A percentile compares a stretch with the other conserved stretches of the same genome.
Evolutionary conservation across 1,284 basidiomycete species (phyloP).

Genomic region (Ganoderma boninense): DNA sequence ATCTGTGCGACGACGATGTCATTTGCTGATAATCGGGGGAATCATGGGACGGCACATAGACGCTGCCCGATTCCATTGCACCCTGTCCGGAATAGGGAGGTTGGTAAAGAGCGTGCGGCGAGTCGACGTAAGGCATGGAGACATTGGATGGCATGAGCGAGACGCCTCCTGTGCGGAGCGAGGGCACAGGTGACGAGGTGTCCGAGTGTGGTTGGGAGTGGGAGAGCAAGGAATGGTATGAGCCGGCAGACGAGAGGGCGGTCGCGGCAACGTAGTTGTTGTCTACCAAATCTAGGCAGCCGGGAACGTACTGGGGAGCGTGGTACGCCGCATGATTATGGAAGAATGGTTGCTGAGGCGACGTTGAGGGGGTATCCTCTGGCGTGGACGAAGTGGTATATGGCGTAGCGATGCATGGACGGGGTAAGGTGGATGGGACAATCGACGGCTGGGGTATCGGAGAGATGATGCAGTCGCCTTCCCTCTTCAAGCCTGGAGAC

Average conservation of each 20-base stretch:
- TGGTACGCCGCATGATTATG: slow-evolving; percentile 19
- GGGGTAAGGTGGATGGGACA: slow-evolving; percentile 15
- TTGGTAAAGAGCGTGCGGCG: slow-evolving; percentile 21
- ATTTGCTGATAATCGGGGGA: slow-evolving; percentile 30
- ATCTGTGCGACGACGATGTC: slow-evolving; percentile 18
- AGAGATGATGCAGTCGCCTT: slow-evolving; percentile 12
- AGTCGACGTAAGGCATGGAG: slow-evolving; percentile 20
- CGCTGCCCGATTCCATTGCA: slow-evolving; percentile 8
- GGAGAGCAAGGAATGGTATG: slow-evolving; percentile 24
- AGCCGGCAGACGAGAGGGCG: slow-evolving; percentile 11
- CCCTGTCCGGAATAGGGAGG: slow-evolving; percentile 20
- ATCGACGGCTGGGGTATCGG: slow-evolving; percentile 15
- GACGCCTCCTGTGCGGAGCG: slow-evolving; percentile 20
- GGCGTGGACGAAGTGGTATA: slow-evolving; percentile 24
- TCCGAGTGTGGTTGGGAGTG: slow-evolving; percentile 15
- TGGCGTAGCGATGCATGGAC: slow-evolving; percentile 14
- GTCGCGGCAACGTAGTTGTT: slow-evolving; percentile 19
- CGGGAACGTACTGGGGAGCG: slow-evolving; percentile 18
- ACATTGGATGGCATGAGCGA: slow-evolving; percentile 17
- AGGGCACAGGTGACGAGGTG: slow-evolving; percentile 24
- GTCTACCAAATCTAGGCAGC: slow-evolving; percentile 21
- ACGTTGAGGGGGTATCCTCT: slow-evolving; percentile 5
- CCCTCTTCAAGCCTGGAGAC: slow-evolving; percentile 21
- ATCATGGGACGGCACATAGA: slow-evolving; percentile 36
- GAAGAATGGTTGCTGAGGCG: slow-evolving; percentile 24